A percentile compares a stretch with the other conserved stretches of the same genome.
Conservation (phyloP, 148 eudicot genomes). For the Selenicereus undatus region DNA sequence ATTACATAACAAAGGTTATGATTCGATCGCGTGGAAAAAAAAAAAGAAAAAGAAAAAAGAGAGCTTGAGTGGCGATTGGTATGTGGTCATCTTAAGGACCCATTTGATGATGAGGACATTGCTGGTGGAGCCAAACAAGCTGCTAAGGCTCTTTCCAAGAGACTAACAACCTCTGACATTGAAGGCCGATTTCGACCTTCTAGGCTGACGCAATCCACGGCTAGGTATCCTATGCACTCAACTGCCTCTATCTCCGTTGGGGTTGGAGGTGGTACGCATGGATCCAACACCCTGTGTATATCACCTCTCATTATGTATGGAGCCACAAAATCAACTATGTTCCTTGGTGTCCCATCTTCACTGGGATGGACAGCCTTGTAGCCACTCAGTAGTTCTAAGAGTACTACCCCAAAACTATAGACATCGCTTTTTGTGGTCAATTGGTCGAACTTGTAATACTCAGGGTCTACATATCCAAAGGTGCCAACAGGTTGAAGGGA, state of each 20-base stretch:
- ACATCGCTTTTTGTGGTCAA: constrained; percentile 71
- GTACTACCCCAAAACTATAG: constrained; percentile 74
- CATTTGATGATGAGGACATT: constrained; percentile 34
- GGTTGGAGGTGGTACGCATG: constrained; percentile 57
- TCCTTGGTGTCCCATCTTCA: constrained; percentile 63
- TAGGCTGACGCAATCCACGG: constrained; percentile 55
- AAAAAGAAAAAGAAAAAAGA: background rate
- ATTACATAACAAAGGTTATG: background rate
- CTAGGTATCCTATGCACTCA: constrained; percentile 56
- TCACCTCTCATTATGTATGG: constrained; percentile 60
- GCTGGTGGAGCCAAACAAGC: constrained; percentile 40
- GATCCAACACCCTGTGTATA: constrained; percentile 60
- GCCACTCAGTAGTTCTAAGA: constrained; percentile 69
- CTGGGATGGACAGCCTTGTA: constrained; percentile 61
- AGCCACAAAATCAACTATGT: constrained; percentile 58
- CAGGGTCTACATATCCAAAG: constrained; percentile 82
- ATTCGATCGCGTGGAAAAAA: no score
- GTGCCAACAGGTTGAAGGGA: constrained; percentile 66
- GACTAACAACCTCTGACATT: constrained; percentile 55
- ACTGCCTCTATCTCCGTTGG: constrained; percentile 76
- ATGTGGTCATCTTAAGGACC: constrained; percentile 30
- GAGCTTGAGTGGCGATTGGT: background rate
- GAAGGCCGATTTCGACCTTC: constrained; percentile 60
- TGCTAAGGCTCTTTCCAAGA: constrained; percentile 59
- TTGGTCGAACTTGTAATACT: constrained; percentile 59